A percentile compares a stretch with the other conserved stretches of the same genome.
Conservation (phyloP, 2,329 filamentous ascomycete species). For the Botrytis hyacinthi region DNA sequence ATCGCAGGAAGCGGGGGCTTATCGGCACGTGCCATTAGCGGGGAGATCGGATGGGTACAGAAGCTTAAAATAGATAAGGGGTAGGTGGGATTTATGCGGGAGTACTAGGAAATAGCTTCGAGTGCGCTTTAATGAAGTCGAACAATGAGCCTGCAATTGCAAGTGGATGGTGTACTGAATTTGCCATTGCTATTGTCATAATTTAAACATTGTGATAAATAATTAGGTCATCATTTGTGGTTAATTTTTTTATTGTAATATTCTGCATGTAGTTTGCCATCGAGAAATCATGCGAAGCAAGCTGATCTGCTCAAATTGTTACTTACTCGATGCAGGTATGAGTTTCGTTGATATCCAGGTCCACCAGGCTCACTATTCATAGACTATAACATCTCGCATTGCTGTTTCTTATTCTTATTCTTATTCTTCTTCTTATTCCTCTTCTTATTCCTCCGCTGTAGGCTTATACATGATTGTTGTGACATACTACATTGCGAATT, state of each 20-base stretch:
- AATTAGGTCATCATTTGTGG: not conserved
- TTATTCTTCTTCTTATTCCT: conserved; percentile 41
- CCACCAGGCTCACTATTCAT: conserved; percentile 12
- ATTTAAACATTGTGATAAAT: not conserved
- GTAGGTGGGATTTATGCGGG: not conserved
- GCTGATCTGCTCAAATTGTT: conserved; percentile 4
- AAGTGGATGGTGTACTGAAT: not conserved
- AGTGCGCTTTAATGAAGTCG: not conserved
- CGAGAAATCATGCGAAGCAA: conserved; percentile 9
- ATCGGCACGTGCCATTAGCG: conserved; percentile 8
- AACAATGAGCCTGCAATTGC: not conserved
- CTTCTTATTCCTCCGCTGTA: conserved; percentile 48
- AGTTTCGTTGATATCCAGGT: conserved; percentile 17
- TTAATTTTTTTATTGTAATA: conserved; percentile 7
- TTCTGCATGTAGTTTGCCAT: conserved; percentile 14
- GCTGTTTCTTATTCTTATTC: conserved; percentile 23
- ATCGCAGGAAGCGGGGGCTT: conserved; percentile 14
- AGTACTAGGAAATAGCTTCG: not conserved
- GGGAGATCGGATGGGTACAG: not conserved
- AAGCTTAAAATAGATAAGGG: conserved; percentile 7
- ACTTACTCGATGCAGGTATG: conserved; percentile 2
- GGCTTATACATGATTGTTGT: conserved; percentile 98
- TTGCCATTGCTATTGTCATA: not conserved
- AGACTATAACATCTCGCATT: conserved; percentile 12
- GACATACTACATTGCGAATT: conserved; percentile 68